Evolutionary conservation across 2,329 filamentous ascomycete genomes (phyloP), one percentile per base, ranked within the genome.

Genomic region (Fusarium nodosum): DNA sequence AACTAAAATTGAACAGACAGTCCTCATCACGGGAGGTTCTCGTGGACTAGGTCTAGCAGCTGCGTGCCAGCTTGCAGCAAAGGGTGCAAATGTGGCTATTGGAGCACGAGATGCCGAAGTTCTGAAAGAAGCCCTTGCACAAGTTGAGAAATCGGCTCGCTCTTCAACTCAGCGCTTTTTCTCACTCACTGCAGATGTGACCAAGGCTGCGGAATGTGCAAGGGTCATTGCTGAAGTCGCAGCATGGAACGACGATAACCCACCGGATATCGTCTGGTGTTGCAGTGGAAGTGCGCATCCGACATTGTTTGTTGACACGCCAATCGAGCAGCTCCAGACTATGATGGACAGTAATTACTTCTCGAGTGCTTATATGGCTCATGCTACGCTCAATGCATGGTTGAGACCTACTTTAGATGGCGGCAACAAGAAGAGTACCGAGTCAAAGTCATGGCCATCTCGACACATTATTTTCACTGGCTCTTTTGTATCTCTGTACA

Each of bases 281-380:
- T 70, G 66, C 4, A 69, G 66, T 31, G 66, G 66, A 18, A 69
- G 66, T 8, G 66, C 66, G 0, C 66, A 69, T 28, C 66, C 66
- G 12, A 69, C 62, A 2, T 31, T 69, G 20, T 69, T 69, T 50
- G 54, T 69, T 9, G 66, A 69, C 26, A 69, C 66, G 2, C 66
- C 66, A 0, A 10, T 69, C 16, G 66, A 68, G 11, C 62, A 69
- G 26, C 54, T 69, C 9, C 66, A 70, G 38, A 64, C 56, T 5
- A 69, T 69, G 66, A 69, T 69, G 66, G 66, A 70, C n/a, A 69
- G 66, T 5, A 69, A 69, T 20, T 69, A 69, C 7, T 69, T 69
- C 18, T 70, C 66, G 3, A 70, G 66, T 31, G 66, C 66, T 4
- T 69, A 69, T 16, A 60, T 69, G 66, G 66, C 66, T 1, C 66